These are phyloP conservation scores for Mucor circinelloides DNA, from an alignment of 371 early-diverging fungal genomes.

Conservation along the genomic window DNA sequence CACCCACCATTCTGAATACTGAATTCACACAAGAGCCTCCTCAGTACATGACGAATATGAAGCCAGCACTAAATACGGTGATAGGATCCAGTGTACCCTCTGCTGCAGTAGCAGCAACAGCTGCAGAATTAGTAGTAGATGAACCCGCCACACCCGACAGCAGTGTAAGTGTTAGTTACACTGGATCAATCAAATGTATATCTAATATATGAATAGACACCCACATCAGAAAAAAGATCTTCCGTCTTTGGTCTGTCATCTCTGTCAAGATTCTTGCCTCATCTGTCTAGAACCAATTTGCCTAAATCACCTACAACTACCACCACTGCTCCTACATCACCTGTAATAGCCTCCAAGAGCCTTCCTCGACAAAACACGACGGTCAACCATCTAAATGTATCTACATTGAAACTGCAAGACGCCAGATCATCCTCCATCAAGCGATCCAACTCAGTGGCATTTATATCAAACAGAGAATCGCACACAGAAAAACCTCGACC, in stretches of 20 bases:
- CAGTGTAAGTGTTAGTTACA: slow-evolving; percentile 5
- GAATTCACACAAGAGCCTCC: not conserved
- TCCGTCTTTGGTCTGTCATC: slow-evolving; percentile 7
- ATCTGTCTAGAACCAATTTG: slow-evolving; percentile 3
- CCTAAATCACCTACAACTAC: slow-evolving; percentile 3
- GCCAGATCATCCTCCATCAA: not conserved
- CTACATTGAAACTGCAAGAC: not conserved
- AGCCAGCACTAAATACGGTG: not conserved
- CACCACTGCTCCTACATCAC: not conserved
- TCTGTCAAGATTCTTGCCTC: slow-evolving; percentile 7
- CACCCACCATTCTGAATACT: not conserved
- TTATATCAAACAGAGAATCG: not conserved
- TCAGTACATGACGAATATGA: not conserved
- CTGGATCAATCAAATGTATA: not conserved
- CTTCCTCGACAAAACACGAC: not conserved
- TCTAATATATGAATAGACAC: not conserved
- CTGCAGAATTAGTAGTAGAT: not conserved
- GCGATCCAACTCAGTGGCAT: not conserved
- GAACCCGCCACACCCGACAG: not conserved
- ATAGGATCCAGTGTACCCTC: not conserved
- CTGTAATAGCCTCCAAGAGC: not conserved
- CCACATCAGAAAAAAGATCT: slow-evolving; percentile 1
- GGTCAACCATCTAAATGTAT: not conserved
- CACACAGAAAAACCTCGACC: not conserved
- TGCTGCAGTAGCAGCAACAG: not conserved